A percentile compares a stretch with the other conserved stretches of the same genome.
These are phyloP conservation scores for Mycena galericulata DNA, from an alignment of 768 basidiomycete genomes.

Conservation along the genomic window DNA sequence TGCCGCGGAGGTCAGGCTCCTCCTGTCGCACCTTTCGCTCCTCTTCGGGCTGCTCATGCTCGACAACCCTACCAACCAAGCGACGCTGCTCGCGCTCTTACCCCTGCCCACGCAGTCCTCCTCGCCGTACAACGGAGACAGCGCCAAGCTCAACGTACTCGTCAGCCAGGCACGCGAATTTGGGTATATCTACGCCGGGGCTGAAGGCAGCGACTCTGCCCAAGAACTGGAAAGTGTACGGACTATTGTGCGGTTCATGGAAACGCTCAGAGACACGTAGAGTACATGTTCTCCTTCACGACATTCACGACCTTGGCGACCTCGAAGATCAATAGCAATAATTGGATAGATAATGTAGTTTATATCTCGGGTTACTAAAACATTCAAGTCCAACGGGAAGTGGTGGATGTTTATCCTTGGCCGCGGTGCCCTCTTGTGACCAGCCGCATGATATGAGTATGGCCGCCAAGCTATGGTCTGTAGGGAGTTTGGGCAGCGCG, in stretches of 20 bases:
- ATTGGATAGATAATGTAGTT: no score
- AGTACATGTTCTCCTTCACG: not conserved
- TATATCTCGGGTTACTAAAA: no score
- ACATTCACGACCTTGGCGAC: conserved; percentile 21
- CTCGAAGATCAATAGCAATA: no score
- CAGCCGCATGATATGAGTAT: no score
- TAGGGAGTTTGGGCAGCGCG: no score
- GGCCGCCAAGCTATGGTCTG: no score
- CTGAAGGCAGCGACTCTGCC: conserved; percentile 34
- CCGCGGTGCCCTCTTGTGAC: no score
- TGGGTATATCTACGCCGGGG: conserved; percentile 56
- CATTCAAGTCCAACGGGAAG: no score
- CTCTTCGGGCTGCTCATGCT: conserved; percentile 72
- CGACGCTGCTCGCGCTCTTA: conserved; percentile 47
- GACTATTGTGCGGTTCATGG: conserved; percentile 67
- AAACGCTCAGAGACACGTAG: conserved; percentile 49
- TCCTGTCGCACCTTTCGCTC: conserved; percentile 81
- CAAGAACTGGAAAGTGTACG: conserved; percentile 57
- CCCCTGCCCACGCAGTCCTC: conserved; percentile 31
- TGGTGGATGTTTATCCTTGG: no score
- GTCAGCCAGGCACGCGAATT: conserved; percentile 60
- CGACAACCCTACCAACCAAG: conserved; percentile 50
- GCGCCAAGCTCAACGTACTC: conserved; percentile 48
- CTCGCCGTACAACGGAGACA: conserved; percentile 27
- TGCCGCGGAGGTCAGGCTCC: conserved; percentile 60